A percentile compares a stretch with the other conserved stretches of the same genome.
Conservation (phyloP, 306 rosid genomes). For the Alnus rubra region DNA sequence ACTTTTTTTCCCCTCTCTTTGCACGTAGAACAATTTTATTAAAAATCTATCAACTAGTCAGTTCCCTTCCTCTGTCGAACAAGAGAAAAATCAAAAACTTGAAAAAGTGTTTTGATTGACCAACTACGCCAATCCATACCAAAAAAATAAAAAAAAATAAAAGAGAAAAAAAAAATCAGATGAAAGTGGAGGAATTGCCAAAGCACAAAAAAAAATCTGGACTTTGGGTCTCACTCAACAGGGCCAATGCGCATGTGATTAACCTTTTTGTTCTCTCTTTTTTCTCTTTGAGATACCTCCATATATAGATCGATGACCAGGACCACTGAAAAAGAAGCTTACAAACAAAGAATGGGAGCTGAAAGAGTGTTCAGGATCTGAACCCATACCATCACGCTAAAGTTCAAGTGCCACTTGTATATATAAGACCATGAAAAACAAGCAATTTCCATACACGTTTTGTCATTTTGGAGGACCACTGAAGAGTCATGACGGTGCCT, state of each 20-base stretch:
- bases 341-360: background rate
- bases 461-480: too few relatives aligned
- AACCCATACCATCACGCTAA: background rate
- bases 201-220: background rate
- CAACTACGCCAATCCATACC: too few relatives aligned
- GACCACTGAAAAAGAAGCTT: slow-evolving; percentile 4
- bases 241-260: background rate
- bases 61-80: too few relatives aligned
- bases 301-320: background rate
- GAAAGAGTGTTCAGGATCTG: too few relatives aligned
- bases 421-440: background rate
- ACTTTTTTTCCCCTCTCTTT: too few relatives aligned
- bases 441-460: background rate
- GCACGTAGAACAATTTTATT: too few relatives aligned
- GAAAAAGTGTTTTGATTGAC: too few relatives aligned
- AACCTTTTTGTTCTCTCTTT: background rate
- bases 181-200: background rate
- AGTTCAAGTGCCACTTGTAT: slow-evolving; percentile 14
- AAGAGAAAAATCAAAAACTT: background rate
- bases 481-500: too few relatives aligned
- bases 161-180: too few relatives aligned
- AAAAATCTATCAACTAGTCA: too few relatives aligned
- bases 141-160: too few relatives aligned
- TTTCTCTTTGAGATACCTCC: background rate
- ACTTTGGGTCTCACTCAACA: background rate